Conservation (phyloP, 2,329 filamentous ascomycete species). For the Pseudocercospora vitis region DNA sequence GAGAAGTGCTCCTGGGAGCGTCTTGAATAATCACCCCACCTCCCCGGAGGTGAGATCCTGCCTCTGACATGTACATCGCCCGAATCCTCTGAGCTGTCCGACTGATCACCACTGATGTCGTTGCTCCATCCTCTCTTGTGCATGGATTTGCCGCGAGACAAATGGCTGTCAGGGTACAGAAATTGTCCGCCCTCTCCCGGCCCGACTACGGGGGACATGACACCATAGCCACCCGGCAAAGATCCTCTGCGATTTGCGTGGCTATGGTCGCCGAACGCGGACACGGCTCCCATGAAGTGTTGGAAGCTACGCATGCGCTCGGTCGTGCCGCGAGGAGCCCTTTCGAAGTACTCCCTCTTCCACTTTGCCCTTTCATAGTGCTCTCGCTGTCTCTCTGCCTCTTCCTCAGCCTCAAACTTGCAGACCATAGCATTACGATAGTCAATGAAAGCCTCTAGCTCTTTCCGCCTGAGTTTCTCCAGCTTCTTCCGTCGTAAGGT, state of each 20-base stretch:
- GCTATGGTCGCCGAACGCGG: slow-evolving; percentile 26
- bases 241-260: slow-evolving; percentile 28
- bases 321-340: slow-evolving; percentile 33
- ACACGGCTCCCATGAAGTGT: slow-evolving; percentile 32
- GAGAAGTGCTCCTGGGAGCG: slow-evolving; percentile 10
- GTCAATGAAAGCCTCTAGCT: slow-evolving; percentile 33
- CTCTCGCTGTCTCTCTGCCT: slow-evolving; percentile 31
- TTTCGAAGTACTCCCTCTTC: slow-evolving; percentile 37
- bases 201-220: slow-evolving; percentile 28
- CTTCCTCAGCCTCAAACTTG: slow-evolving; percentile 36
- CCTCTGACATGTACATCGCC: slow-evolving; percentile 17
- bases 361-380: slow-evolving; percentile 35
- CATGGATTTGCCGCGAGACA: slow-evolving; percentile 24
- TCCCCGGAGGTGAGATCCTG: slow-evolving; percentile 15
- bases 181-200: slow-evolving; percentile 25
- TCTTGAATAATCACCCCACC: slow-evolving; percentile 22
- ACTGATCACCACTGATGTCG: slow-evolving; percentile 39
- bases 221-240: slow-evolving; percentile 24
- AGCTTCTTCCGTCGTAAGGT: slow-evolving; percentile 33
- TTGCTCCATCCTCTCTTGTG: slow-evolving; percentile 37
- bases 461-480: slow-evolving; percentile 34
- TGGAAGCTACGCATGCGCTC: slow-evolving; percentile 35
- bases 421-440: slow-evolving; percentile 37
- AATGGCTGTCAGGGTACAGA: slow-evolving; percentile 26
- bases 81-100: slow-evolving; percentile 35